A percentile compares a stretch with the other conserved stretches of the same genome.
Evolutionary conservation across 2,329 filamentous ascomycete genomes (phyloP).

Genomic region (Diaporthe sp.): DNA sequence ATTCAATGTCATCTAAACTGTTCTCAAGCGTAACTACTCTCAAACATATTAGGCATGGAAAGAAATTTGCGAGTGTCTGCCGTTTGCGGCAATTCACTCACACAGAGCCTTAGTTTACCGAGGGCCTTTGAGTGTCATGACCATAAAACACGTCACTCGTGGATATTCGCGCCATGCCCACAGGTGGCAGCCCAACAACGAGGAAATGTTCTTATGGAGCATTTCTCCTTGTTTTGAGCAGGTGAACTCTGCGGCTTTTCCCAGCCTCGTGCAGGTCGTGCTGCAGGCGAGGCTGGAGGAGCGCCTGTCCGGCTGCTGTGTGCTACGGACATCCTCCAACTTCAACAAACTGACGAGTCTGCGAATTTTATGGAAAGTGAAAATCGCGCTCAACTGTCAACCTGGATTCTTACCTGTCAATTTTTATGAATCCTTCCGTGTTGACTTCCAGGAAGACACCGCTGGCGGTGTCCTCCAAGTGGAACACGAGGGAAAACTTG

Average conservation of each 20-base stretch:
- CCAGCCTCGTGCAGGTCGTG: background rate
- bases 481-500: background rate
- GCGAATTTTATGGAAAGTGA: background rate
- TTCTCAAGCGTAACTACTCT: background rate
- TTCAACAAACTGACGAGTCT: background rate
- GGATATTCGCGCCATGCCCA: background rate
- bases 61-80: background rate
- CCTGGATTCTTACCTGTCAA: background rate
- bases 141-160: constrained; percentile 1
- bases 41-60: no score
- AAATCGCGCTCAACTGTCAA: no score
- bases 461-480: background rate
- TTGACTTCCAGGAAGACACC: background rate
- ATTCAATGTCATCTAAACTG: no score
- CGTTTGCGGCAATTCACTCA: background rate
- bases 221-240: background rate
- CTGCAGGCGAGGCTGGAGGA: background rate
- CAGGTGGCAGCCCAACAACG: background rate
- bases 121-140: background rate
- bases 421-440: background rate
- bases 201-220: background rate
- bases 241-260: background rate
- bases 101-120: background rate
- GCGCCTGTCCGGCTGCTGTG: background rate
- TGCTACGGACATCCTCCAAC: background rate